Conservation (phyloP, 2,329 filamentous ascomycete genomes). For the Beauveria sp. region DNA sequence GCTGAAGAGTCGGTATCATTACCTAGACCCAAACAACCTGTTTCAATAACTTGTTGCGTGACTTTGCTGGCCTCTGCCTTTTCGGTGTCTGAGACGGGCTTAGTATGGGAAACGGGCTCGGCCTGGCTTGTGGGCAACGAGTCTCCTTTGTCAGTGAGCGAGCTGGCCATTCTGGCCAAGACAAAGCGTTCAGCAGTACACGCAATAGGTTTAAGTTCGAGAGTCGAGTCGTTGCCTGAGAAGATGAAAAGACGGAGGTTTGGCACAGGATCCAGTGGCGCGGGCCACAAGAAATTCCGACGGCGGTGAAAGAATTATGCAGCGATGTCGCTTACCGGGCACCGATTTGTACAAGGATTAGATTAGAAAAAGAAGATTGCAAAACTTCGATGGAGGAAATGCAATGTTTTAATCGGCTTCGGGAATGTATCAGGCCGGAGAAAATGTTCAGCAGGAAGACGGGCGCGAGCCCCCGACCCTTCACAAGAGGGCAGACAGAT, state of each 20-base stretch:
- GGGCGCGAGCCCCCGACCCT: not conserved
- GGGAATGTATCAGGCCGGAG: not conserved
- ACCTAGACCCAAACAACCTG: not conserved
- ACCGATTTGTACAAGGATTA: not conserved
- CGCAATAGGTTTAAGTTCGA: not conserved
- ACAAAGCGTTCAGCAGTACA: not conserved
- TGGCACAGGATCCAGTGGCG: not conserved
- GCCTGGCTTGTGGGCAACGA: not conserved
- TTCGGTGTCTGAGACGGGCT: not conserved
- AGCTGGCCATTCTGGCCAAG: not conserved
- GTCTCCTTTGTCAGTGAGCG: not conserved
- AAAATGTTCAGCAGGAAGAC: not conserved
- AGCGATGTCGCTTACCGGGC: not conserved
- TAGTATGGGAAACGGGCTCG: not conserved
- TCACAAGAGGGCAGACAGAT: not conserved
- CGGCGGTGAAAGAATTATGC: not conserved
- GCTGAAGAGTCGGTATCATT: conserved; percentile 6
- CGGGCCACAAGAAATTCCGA: not conserved
- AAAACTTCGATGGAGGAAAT: not conserved
- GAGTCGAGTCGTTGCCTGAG: not conserved
- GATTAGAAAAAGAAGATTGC: not conserved
- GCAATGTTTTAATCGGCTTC: not conserved
- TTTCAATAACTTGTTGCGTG: conserved; percentile 9
- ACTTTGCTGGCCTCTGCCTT: not conserved
- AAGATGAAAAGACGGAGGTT: not conserved